These are phyloP conservation scores for Candida maesae DNA, from an alignment of 805 yeast genomes.

Conservation along the genomic window DNA sequence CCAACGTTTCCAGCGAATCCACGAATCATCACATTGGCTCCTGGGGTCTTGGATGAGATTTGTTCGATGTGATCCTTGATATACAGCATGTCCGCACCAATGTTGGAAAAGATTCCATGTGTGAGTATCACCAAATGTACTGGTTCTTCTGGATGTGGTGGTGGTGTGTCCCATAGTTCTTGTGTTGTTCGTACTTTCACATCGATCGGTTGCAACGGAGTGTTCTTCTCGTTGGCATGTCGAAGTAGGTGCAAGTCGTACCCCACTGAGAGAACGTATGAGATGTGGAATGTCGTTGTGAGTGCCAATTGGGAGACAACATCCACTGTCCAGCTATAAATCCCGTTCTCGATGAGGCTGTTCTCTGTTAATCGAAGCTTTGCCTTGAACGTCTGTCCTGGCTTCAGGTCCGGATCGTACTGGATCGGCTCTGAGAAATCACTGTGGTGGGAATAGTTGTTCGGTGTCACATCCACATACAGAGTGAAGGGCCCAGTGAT, in stretches of 20 bases:
- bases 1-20: slow-evolving; percentile 85
- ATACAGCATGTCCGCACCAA: slow-evolving; percentile 86
- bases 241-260: slow-evolving; percentile 32
- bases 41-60: slow-evolving; percentile 14
- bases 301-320: slow-evolving; percentile 78
- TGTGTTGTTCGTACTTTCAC: slow-evolving; percentile 49
- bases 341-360: slow-evolving; percentile 29
- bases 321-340: slow-evolving; percentile 75
- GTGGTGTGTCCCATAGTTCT: slow-evolving; percentile 75
- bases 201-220: background rate
- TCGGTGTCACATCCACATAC: slow-evolving; percentile 76
- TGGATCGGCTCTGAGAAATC: slow-evolving; percentile 38
- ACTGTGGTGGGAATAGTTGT: slow-evolving; percentile 52
- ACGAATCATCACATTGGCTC: slow-evolving; percentile 62
- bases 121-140: slow-evolving; percentile 82
- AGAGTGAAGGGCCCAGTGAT: slow-evolving; percentile 85
- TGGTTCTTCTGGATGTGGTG: slow-evolving; percentile 46
- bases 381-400: slow-evolving; percentile 66
- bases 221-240: slow-evolving; percentile 5
- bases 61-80: slow-evolving; percentile 75
- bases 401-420: slow-evolving; percentile 56
- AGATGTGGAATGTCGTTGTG: slow-evolving; percentile 60
- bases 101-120: slow-evolving; percentile 90
- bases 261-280: slow-evolving; percentile 60
- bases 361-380: slow-evolving; percentile 46